Evolutionary conservation across 495 filamentous ascomycete genomes (phyloP).

Genomic region (Podospora sp.): DNA sequence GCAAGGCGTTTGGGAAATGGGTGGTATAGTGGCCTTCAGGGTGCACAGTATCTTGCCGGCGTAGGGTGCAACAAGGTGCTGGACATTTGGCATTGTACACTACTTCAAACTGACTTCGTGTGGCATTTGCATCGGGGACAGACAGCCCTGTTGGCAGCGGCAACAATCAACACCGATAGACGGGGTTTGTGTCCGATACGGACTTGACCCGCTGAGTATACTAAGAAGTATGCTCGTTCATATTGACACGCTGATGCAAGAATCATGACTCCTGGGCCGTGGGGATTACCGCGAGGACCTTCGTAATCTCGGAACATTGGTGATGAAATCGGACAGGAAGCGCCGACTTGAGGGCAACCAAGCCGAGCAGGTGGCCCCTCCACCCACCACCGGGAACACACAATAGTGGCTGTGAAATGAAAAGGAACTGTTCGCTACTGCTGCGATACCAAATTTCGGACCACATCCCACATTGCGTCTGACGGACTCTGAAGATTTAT

Average conservation of each 20-base stretch:
- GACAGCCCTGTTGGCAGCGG: background rate
- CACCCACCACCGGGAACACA: background rate
- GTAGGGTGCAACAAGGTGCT: conserved; percentile 1
- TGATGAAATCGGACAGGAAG: background rate
- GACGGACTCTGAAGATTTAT: background rate
- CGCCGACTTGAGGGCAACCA: background rate
- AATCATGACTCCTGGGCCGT: background rate
- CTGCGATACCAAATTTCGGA: background rate
- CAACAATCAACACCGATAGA: background rate
- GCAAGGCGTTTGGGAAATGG: conserved; percentile 7
- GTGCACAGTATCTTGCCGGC: background rate
- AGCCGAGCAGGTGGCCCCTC: background rate
- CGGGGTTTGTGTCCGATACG: background rate
- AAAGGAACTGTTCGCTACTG: background rate
- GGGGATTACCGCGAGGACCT: background rate
- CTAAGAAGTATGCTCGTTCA: background rate
- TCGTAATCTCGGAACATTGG: background rate
- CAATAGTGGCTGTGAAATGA: background rate
- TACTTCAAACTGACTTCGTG: conserved; percentile 1
- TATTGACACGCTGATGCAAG: background rate
- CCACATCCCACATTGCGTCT: background rate
- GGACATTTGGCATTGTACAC: background rate
- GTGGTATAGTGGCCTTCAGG: background rate
- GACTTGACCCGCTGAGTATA: background rate
- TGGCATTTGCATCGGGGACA: background rate